Evolutionary conservation across 768 basidiomycete genomes (phyloP).

Genomic region (Trametes cubensis): DNA sequence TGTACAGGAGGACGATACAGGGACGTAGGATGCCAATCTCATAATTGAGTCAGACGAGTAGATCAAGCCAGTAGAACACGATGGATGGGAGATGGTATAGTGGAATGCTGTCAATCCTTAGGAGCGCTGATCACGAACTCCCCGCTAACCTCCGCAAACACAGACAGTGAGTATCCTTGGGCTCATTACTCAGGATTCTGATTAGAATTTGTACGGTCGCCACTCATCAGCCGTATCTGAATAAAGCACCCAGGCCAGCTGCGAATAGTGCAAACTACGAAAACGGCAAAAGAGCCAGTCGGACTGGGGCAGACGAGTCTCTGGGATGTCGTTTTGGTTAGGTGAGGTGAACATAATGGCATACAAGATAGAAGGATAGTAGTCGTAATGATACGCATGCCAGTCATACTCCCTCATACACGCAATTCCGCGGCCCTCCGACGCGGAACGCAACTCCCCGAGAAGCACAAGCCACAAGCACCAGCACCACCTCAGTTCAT

Average conservation of each 20-base stretch:
- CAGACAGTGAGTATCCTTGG: too few relatives aligned
- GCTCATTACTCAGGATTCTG: too few relatives aligned
- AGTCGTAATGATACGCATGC: slow-evolving; percentile 30
- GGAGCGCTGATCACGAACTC: too few relatives aligned
- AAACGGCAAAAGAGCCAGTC: too few relatives aligned
- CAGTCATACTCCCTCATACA: slow-evolving; percentile 28
- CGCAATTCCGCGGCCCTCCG: slow-evolving; percentile 17
- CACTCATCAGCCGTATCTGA: too few relatives aligned
- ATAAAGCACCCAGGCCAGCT: too few relatives aligned
- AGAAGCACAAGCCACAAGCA: slow-evolving; percentile 6
- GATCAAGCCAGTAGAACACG: not conserved
- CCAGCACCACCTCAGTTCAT: slow-evolving; percentile 65
- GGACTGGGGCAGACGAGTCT: not conserved
- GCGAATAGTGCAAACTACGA: too few relatives aligned
- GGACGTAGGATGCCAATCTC: not conserved
- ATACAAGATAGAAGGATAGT: slow-evolving; percentile 30
- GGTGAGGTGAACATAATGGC: slow-evolving; percentile 32
- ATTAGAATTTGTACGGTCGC: too few relatives aligned
- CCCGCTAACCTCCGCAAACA: too few relatives aligned
- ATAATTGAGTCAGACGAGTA: slow-evolving; percentile 4
- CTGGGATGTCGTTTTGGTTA: slow-evolving; percentile 12
- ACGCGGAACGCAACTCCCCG: slow-evolving; percentile 8
- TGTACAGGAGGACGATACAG: not conserved
- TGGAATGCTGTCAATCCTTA: not conserved
- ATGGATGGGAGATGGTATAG: not conserved